Base-by-base conservation (phyloP, 257 asterid genomes). In the Ehretia macrophylla region DNA sequence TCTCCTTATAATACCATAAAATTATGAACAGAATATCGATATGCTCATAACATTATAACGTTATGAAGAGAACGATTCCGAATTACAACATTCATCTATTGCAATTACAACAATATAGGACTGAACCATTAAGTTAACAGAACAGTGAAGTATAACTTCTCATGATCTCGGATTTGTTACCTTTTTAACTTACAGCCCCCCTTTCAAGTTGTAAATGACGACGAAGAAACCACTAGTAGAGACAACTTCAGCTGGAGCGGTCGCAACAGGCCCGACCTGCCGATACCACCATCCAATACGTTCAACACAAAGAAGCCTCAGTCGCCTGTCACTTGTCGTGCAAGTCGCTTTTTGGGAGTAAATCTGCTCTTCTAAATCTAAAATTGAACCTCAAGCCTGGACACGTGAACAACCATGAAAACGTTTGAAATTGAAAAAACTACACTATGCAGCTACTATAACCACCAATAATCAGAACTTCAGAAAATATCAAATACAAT, bases 261-360 rank as follows among this genome's bases (percentile, higher is more conserved):
- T 14, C 16, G 16, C 16, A 21, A 52, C 10, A 17, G 35, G 3
- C 52, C 14, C 1, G 12, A 21, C 32, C 14, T 19, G 16, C 14
- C 38, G 14, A 4, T 19, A 52, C 14, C 20, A 11, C 18, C 4
- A 48, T 52, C 10, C 3, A 52, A 21, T 5, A 8, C 38, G 1
- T 11, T 52, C 38, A 4, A 11, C 11, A 16, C 35, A 52, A 52
- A 4, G 18, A 23, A 11, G 8, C 16, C 35, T 8, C 17, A 1
- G 3, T 8, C 22, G 4, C 37, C 37, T 3, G 17, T 72, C 73
- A 88, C 67, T 79, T 88, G 68, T 84, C 91, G 13, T 71, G 92
- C 47, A 59, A 69, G 67, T 83, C 97, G 37, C 83, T 75, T 74
- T 83, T 93, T 3, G 99, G 99, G 48, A 93, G 95, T 59, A 93